Evolutionary conservation across 805 yeast genomes (phyloP), one percentile per base, ranked within the genome.

Genomic region (Metschnikowia picachoensis): DNA sequence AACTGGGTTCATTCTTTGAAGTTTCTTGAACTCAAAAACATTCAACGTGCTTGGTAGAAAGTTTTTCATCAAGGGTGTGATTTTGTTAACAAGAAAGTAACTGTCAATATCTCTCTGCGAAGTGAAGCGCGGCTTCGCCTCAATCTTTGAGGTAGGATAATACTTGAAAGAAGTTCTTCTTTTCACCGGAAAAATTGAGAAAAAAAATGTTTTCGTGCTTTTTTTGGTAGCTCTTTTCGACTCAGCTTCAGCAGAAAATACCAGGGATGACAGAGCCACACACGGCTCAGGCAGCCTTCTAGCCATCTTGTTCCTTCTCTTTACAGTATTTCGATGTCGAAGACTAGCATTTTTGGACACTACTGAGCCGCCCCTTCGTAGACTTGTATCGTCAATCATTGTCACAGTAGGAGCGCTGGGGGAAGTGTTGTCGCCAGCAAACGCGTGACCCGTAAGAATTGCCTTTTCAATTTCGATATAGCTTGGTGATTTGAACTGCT

Each of bases 141-240:
- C 39, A 30, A 47, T 31, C 37, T 44, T 14, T 27, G 43, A 37
- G 8, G 58, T 40, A 2, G 60, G 48, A 17, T 56, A 49, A 48
- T 66, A 66, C 28, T 46, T 45, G 43, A 68, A 62, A 1, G 74
- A 68, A 1, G 64, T 62, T 32, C 58, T 62, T 35, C 74, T 52
- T 38, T 56, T 62, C 5, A 70, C 70, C 6, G 73, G 74, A 41
- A 69, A 70, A 27, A 60, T 35, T 35, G 62, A 68, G 29, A 48
- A 43, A 28, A 56, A 28, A 39, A 30, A 45, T 33, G 43, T 47
- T 14, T 29, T 27, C 9, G 33, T 37, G 12, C 32, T 13, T 13
- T 31, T 41, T 27, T 34, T 50, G 31, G 17, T 44, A 27, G 38
- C 25, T 16, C 9, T 32, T 33, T 25, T 30, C 31, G 27, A 25